A percentile compares a stretch with the other conserved stretches of the same genome.
Evolutionary conservation across 768 basidiomycete genomes (phyloP).

Genomic region (Gymnopilus dilepis): DNA sequence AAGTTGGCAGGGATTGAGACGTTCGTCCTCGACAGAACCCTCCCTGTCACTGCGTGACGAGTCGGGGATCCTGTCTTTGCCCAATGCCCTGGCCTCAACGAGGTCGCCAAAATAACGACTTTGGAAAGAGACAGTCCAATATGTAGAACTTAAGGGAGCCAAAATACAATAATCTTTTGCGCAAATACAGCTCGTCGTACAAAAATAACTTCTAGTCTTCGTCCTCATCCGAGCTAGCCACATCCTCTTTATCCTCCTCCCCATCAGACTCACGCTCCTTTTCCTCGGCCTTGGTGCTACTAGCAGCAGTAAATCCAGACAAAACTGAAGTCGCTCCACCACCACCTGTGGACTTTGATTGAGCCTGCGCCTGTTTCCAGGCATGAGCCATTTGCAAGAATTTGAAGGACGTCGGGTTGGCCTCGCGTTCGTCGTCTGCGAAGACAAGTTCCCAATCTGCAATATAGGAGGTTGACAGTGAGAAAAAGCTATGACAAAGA

Average conservation of each 20-base stretch:
- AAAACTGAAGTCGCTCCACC: constrained; percentile 80
- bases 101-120: too few species aligned
- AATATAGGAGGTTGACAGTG: constrained; percentile 90
- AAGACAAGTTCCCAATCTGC: constrained; percentile 95
- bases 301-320: constrained; percentile 80
- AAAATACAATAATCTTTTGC: too few species aligned
- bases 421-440: constrained; percentile 93
- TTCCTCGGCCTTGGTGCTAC: constrained; percentile 32
- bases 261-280: constrained; percentile 46
- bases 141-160: too few species aligned
- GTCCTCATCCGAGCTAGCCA: constrained; percentile 37
- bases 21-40: too few species aligned
- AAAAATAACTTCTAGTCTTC: constrained; percentile 2
- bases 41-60: too few species aligned
- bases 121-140: too few species aligned
- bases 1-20: too few species aligned
- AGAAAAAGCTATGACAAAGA: constrained; percentile 46
- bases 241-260: constrained; percentile 46
- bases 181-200: not conserved
- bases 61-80: too few species aligned
- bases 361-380: constrained; percentile 83
- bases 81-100: too few species aligned
- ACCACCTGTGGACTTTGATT: constrained; percentile 78
- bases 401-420: constrained; percentile 93
- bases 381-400: constrained; percentile 95